Evolutionary conservation across 129 eudicot genomes (phyloP), one percentile per base, ranked within the genome.

Genomic region (Solidago caesia): DNA sequence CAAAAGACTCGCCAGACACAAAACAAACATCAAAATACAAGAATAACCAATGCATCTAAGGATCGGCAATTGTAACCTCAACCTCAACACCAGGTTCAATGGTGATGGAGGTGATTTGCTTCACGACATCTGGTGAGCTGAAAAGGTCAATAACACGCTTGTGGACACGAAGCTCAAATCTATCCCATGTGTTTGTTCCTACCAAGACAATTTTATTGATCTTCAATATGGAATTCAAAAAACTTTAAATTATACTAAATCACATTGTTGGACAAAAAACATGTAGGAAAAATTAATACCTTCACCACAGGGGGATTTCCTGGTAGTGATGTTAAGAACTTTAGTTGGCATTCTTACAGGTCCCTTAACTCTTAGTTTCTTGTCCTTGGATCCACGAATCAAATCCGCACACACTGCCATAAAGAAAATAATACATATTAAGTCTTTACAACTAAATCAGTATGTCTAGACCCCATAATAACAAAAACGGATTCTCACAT

Each of bases 61-160:
- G 81, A 79, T 87, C 96, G 2, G 96, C 96, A 33, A 92, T 89
- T 2, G 98, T 88, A 46, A 92, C 95, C 77, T 92, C 79, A 51
- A 74, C 79, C 71, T 74, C 79, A 39, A 74, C 79, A 64, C 79
- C 79, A 15, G 79, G 79, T 74, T 74, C 79, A 64, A 74, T 74
- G 43, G 79, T 74, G 71, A 74, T 74, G 12, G 79, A 74, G 71
- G 79, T 74, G 79, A 74, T 74, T 42, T 74, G 79, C 53, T 74
- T 74, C 71, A 74, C 79, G 1, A 74, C 79, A 39, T 74, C 79
- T 64, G 79, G 79, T 4, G 79, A 74, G 44, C 79, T 74, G 71
- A 74, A 74, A 51, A 74, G 79, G 44, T 74, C 79, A 7, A 74
- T 74, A 16, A 74, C 79, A 51, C 71, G 71, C 64, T 74, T 74